phyloP scores from a whole-genome alignment of 2,329 filamentous ascomycete species.

The Sporothrix phasma region DNA sequence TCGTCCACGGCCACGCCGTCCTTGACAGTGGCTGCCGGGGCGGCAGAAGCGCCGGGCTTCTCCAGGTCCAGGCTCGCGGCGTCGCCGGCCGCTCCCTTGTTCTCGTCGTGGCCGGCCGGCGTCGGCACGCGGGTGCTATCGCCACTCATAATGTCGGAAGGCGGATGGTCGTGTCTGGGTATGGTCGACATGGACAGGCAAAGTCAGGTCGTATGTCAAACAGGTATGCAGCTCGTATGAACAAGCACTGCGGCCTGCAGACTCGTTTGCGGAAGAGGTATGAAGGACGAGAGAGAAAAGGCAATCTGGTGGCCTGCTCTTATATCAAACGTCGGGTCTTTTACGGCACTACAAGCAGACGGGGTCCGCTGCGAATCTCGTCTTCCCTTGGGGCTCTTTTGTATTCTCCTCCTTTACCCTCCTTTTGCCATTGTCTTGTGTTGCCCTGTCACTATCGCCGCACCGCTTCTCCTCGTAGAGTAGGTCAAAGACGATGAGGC shows the following conservation, averaged over 20 bases:
- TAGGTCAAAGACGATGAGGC: not conserved
- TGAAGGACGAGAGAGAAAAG: too few species aligned
- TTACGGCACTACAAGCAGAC: too few species aligned
- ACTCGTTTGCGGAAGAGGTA: not conserved
- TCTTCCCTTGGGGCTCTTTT: too few species aligned
- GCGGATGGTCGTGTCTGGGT: not conserved
- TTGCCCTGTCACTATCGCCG: not conserved
- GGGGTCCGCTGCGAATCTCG: too few species aligned
- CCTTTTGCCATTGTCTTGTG: not conserved
- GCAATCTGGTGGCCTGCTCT: too few species aligned
- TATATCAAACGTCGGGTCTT: too few species aligned
- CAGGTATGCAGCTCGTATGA: too few species aligned
- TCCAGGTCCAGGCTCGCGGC: constrained; percentile 10
- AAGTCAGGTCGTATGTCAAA: too few species aligned
- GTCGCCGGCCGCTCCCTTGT: constrained; percentile 9
- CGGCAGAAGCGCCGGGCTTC: not conserved
- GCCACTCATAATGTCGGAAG: not conserved
- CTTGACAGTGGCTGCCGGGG: not conserved
- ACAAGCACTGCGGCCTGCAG: not conserved
- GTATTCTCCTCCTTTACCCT: too few species aligned
- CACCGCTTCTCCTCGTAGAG: not conserved
- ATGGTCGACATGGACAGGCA: too few species aligned
- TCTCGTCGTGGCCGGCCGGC: constrained; percentile 8
- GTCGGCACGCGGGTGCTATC: constrained; percentile 1
- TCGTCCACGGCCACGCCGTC: not conserved